Base-by-base conservation (phyloP, 1,139 yeast species). In the Tardiomyces depauwii region DNA sequence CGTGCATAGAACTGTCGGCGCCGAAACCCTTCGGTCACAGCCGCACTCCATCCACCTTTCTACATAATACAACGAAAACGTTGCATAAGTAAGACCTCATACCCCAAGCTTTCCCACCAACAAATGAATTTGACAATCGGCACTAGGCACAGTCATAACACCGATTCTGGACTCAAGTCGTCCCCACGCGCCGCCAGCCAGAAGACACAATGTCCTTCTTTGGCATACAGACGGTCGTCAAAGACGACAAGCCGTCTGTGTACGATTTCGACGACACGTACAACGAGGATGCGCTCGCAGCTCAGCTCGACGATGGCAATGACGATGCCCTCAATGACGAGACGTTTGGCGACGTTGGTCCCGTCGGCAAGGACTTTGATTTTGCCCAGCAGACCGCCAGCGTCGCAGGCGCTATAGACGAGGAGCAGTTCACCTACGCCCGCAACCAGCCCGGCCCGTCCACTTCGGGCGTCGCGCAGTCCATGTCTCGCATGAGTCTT, bases 311-410 rank as follows among this genome's bases (percentile, higher is more conserved):
- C 42, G 93, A 83, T 53, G 80, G 77, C 4, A 21, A 21, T 33
- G 88, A 82, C 49, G 96, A 88, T 61, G 88, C 81, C 45, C 71
- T 86, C 57, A 89, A 89, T 61, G 84, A 80, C 51, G 95, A 86
- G 59, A 89, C 97, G 1, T 89, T 89, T 67, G 96, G 96, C 42
- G 73, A 68, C 43, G 71, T 66, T 46, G 73, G 64, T 25, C 19
- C 50, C 2, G 53, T 51, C 10, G 82, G 87, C 44, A 76, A 78
- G 50, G 91, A 86, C 59, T 87, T 85, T 61, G 80, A 80, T 62
- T 87, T 88, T 63, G 85, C 85, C 12, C 64, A 65, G 33, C 58
- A 58, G 44, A 61, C 73, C 11, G 65, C 71, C 12, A 61, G 63
- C 12, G 64, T 63, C 21, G 63, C 68, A 2, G 58, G 64, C 55